Conservation (phyloP, 371 early-diverging fungal genomes). For the Batrachochytrium dendrobatidis region DNA sequence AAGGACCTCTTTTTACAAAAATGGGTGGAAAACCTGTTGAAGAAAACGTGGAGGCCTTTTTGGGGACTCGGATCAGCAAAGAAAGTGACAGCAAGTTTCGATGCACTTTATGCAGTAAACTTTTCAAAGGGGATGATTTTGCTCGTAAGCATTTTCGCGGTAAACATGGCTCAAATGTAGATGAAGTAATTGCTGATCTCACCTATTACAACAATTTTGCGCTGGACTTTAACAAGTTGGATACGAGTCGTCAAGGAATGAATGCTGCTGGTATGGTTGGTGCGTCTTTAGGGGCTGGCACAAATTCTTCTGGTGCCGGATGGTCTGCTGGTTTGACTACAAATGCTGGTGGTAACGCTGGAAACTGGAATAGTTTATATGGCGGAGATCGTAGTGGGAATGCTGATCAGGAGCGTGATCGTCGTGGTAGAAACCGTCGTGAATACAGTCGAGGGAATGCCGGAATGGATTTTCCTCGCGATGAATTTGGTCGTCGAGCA, state of each 20-base stretch:
- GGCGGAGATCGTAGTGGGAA: background rate
- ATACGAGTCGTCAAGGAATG: conserved; percentile 10
- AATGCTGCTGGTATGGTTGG: too few species aligned
- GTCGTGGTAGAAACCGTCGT: conserved; percentile 16
- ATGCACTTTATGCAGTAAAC: conserved; percentile 84
- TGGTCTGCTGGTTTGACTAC: too few species aligned
- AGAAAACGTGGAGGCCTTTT: conserved; percentile 41
- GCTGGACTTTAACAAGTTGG: conserved; percentile 50
- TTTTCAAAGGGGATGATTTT: conserved; percentile 90
- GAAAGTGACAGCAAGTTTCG: conserved; percentile 80
- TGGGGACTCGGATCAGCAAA: conserved; percentile 29
- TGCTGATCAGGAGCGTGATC: conserved; percentile 23
- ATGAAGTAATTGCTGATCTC: conserved; percentile 47
- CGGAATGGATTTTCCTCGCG: background rate
- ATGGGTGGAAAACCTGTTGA: conserved; percentile 71
- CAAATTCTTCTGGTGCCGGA: conserved; percentile 11
- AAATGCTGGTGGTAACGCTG: too few species aligned
- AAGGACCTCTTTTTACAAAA: conserved; percentile 57
- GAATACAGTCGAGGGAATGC: too few species aligned
- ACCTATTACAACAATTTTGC: conserved; percentile 82
- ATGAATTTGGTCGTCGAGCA: background rate
- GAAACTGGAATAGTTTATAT: background rate
- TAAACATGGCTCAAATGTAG: conserved; percentile 76
- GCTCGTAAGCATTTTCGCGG: conserved; percentile 84
- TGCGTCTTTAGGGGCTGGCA: conserved; percentile 4